Evolutionary conservation across 1,284 basidiomycete species (phyloP).

Genomic region (Pholiota adiposa): DNA sequence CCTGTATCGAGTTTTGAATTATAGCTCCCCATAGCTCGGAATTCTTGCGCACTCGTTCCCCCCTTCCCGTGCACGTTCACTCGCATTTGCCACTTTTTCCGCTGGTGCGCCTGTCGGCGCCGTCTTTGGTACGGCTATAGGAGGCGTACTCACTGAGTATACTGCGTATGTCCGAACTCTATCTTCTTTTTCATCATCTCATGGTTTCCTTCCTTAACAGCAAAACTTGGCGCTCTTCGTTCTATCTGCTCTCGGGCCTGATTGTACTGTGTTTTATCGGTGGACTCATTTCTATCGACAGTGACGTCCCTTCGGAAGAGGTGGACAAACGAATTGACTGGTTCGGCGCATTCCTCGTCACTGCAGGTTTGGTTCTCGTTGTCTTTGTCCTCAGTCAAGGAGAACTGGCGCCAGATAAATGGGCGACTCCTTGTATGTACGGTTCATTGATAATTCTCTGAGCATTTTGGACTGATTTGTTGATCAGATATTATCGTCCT

Average conservation of each 20-base stretch:
- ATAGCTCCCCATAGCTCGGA: constrained; percentile 55
- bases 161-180: constrained; percentile 40
- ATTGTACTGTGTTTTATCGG: constrained; percentile 52
- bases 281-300: constrained; percentile 59
- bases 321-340: constrained; percentile 76
- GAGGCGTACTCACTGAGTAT: constrained; percentile 74
- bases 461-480: not conserved
- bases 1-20: not conserved
- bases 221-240: constrained; percentile 64
- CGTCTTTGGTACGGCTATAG: constrained; percentile 69
- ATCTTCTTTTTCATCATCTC: too few relatives aligned
- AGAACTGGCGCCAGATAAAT: constrained; percentile 68
- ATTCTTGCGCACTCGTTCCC: constrained; percentile 80
- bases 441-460: not conserved
- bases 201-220: constrained; percentile 27
- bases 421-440: constrained; percentile 77
- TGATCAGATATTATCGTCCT: constrained; percentile 60
- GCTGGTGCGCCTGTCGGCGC: constrained; percentile 83
- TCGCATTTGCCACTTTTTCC: constrained; percentile 79
- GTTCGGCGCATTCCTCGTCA: constrained; percentile 79
- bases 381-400: constrained; percentile 83
- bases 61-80: constrained; percentile 63
- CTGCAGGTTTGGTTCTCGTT: constrained; percentile 76
- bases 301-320: constrained; percentile 49
- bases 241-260: constrained; percentile 54